These are phyloP conservation scores for Graphilbum fragrans DNA, from an alignment of 2,329 filamentous ascomycete species.

Conservation along the genomic window DNA sequence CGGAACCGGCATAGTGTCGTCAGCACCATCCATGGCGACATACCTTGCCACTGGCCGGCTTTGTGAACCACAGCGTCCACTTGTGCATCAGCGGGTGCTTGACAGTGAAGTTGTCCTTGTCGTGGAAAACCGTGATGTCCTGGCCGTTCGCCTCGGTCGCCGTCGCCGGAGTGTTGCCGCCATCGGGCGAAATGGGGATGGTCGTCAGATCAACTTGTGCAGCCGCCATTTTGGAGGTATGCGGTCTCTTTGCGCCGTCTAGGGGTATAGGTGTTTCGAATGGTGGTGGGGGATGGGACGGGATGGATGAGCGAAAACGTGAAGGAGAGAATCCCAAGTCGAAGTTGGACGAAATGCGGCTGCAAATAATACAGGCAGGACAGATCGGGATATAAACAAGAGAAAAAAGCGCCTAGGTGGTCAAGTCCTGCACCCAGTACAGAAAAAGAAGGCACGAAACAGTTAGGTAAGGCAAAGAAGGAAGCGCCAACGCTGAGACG, in stretches of 20 bases:
- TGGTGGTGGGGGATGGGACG: not conserved
- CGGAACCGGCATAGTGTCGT: not conserved
- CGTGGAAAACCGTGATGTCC: slow-evolving; percentile 89
- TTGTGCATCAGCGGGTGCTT: slow-evolving; percentile 96
- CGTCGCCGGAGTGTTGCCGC: slow-evolving; percentile 39
- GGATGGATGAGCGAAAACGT: not conserved
- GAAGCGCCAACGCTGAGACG: not conserved
- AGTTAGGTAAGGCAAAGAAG: not conserved
- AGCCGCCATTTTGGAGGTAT: slow-evolving; percentile 24
- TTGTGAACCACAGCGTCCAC: slow-evolving; percentile 99
- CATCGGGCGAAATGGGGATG: slow-evolving; percentile 54
- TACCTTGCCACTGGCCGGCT: slow-evolving; percentile 92
- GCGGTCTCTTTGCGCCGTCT: not conserved
- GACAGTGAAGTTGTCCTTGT: slow-evolving; percentile 98
- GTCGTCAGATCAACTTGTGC: slow-evolving; percentile 53
- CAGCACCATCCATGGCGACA: slow-evolving; percentile 15
- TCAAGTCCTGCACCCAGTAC: slow-evolving; percentile 7
- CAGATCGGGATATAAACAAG: too few relatives aligned
- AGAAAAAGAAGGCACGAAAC: slow-evolving; percentile 3
- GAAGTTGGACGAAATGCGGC: not conserved
- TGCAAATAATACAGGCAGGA: too few relatives aligned
- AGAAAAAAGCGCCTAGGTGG: not conserved
- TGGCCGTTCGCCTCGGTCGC: slow-evolving; percentile 37
- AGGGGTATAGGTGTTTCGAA: not conserved
- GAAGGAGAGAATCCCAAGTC: not conserved